Percentiles rank a stretch among this genome's conserved stretches.
phyloP scores from a whole-genome alignment of 2,329 filamentous ascomycete species.

The Stemphylium beticola region DNA sequence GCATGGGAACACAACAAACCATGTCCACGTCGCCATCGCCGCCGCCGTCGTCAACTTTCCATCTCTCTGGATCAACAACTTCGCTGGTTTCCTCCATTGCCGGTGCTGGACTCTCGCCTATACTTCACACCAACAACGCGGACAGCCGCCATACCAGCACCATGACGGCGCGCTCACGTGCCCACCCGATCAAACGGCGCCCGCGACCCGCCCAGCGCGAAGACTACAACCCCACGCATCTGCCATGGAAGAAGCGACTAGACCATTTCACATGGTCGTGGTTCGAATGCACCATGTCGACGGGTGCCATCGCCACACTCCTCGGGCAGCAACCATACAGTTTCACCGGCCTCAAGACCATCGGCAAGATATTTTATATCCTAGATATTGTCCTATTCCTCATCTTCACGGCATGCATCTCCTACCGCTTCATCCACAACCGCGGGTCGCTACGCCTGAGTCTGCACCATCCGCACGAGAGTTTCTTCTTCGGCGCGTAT shows the following conservation, averaged over 20 bases:
- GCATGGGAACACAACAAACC: not conserved
- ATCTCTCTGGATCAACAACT: not conserved
- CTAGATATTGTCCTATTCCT: constrained; percentile 70
- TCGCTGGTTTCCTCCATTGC: not conserved
- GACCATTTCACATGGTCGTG: constrained; percentile 59
- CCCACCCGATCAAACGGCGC: constrained; percentile 12
- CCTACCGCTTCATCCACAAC: constrained; percentile 60
- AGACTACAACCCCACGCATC: constrained; percentile 13
- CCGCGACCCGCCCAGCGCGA: constrained; percentile 4
- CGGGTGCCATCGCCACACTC: constrained; percentile 70
- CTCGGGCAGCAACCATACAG: constrained; percentile 62
- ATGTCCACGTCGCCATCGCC: not conserved
- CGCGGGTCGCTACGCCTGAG: constrained; percentile 60
- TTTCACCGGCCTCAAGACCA: constrained; percentile 67
- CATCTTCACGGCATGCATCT: constrained; percentile 64
- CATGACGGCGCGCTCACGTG: constrained; percentile 12
- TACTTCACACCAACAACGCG: not conserved
- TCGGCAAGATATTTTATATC: constrained; percentile 71
- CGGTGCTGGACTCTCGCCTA: not conserved
- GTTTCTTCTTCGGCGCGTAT: constrained; percentile 74
- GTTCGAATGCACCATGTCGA: constrained; percentile 78
- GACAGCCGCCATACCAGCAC: not conserved
- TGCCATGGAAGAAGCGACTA: constrained; percentile 28
- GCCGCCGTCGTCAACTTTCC: not conserved
- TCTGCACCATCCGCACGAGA: constrained; percentile 68